Evolutionary conservation across 192 early-diverging fungal species (phyloP).

Genomic region (Pecoramyces ruminantium): DNA sequence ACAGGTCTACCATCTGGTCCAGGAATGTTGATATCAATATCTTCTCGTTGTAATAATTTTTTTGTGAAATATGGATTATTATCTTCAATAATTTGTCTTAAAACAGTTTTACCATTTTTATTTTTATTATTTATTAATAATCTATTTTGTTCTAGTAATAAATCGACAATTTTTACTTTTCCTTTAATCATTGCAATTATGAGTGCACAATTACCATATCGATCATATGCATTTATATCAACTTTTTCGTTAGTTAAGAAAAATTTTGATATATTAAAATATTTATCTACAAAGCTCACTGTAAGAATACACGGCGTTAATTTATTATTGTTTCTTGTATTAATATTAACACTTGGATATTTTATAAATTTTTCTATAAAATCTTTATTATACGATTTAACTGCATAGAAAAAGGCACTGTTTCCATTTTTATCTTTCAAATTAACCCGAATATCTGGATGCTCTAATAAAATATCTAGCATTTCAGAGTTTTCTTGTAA

Average conservation of each 20-base stretch:
- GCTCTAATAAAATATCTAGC: not conserved
- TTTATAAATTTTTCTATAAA: not conserved
- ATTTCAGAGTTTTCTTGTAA: not conserved
- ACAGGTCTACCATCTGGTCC: not conserved
- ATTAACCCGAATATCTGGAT: not conserved
- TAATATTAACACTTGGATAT: not conserved
- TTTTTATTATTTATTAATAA: not conserved
- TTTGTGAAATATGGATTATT: not conserved
- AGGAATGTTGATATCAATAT: not conserved
- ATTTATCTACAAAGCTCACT: not conserved
- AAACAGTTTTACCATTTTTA: not conserved
- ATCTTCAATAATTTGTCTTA: not conserved
- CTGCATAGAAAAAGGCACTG: not conserved
- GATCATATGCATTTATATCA: not conserved
- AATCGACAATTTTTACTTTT: not conserved
- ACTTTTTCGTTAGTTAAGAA: not conserved
- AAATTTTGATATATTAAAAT: not conserved
- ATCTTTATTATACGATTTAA: not conserved
- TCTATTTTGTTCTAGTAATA: not conserved
- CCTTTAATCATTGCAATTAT: not conserved
- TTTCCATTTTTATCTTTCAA: not conserved
- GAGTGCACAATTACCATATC: not conserved
- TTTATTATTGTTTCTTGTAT: not conserved
- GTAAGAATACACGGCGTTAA: not conserved
- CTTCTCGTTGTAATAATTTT: not conserved